Conservation (phyloP, 768 basidiomycete genomes). For the Glaciozyma antarctica region DNA sequence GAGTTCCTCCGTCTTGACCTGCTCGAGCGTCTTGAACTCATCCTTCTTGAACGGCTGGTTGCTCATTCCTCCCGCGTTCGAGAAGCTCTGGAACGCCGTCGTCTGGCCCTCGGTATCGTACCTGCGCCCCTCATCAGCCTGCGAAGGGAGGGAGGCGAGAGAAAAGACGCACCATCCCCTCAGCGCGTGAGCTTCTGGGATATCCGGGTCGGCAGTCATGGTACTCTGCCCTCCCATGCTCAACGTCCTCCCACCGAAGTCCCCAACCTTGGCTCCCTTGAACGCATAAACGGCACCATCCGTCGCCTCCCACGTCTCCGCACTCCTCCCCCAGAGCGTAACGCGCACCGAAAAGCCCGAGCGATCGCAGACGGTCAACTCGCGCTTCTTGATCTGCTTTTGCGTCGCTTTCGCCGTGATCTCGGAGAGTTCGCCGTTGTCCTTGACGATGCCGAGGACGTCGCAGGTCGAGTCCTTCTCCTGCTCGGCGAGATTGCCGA, state of each 20-base stretch:
- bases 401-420: conserved; percentile 67
- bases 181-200: conserved; percentile 73
- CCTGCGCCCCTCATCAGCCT: conserved; percentile 33
- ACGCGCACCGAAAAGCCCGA: conserved; percentile 67
- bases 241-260: conserved; percentile 78
- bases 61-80: conserved; percentile 43
- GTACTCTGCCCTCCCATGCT: conserved; percentile 72
- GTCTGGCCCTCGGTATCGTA: conserved; percentile 62
- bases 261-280: conserved; percentile 86
- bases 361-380: conserved; percentile 76
- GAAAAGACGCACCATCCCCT: conserved; percentile 61
- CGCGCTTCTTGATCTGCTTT: conserved; percentile 77
- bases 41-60: conserved; percentile 54
- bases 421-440: conserved; percentile 56
- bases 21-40: conserved; percentile 61
- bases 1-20: conserved; percentile 67
- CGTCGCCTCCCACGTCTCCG: conserved; percentile 49
- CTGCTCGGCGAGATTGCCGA: conserved; percentile 54
- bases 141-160: neutral
- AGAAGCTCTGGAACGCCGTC: conserved; percentile 62
- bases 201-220: conserved; percentile 80
- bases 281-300: conserved; percentile 64
- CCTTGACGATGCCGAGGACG: conserved; percentile 77
- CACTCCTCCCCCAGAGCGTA: conserved; percentile 93
- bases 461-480: conserved; percentile 74